These are phyloP conservation scores for Neurospora sp. DNA, from an alignment of 495 filamentous ascomycete species.

Conservation along the genomic window DNA sequence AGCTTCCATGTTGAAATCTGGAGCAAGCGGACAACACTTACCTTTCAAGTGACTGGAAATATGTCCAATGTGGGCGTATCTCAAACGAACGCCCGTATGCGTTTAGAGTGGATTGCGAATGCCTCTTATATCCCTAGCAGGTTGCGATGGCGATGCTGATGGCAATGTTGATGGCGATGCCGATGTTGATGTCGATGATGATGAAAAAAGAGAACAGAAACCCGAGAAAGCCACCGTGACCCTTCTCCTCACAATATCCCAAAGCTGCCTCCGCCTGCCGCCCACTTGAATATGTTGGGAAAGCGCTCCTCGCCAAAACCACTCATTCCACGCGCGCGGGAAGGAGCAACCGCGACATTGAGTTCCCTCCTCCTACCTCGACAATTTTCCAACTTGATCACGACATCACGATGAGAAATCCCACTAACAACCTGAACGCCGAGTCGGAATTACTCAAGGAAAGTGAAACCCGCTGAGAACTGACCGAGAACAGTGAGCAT, in stretches of 20 bases:
- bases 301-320: not conserved
- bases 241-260: not conserved
- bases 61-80: too few relatives aligned
- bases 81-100: too few relatives aligned
- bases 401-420: too few relatives aligned
- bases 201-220: too few relatives aligned
- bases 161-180: not conserved
- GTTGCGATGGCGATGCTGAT: not conserved
- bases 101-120: not conserved
- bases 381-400: too few relatives aligned
- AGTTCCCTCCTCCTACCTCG: not conserved
- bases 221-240: not conserved
- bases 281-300: not conserved
- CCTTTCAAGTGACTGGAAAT: not conserved
- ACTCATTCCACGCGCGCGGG: not conserved
- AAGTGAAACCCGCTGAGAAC: too few relatives aligned
- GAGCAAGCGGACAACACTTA: not conserved
- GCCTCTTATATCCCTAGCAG: not conserved
- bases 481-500: too few relatives aligned
- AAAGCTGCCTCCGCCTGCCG: not conserved
- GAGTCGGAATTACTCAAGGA: too few relatives aligned
- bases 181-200: not conserved
- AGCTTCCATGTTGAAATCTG: not conserved
- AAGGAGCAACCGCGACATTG: not conserved
- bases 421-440: too few relatives aligned